Evolutionary conservation across 2,329 filamentous ascomycete species (phyloP), one percentile per base, ranked within the genome.

Genomic region (Diaporthe amygdali): DNA sequence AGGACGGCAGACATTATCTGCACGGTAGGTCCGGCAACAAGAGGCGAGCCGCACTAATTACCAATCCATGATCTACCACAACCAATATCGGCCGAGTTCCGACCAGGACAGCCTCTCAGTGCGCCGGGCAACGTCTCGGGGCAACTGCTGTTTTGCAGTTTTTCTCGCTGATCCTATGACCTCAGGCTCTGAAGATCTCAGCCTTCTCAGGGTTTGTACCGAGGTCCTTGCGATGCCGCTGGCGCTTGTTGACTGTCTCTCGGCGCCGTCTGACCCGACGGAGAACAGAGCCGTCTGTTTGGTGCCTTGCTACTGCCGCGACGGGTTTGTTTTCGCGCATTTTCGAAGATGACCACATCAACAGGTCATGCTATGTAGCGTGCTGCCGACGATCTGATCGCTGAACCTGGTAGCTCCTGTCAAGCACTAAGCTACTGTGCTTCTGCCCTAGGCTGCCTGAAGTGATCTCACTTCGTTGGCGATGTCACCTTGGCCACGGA

Each of bases 151-250:
- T 59, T 68, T 59, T 68, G 41, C 66, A 59, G 32, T 32, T 49
- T 32, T 54, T n/a, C n/a, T 54, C 6, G 66, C 52, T 68, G 66
- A 68, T 68, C 66, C 41, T 41, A 68, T 68, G 66, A 41, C 44
- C 54, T 39, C 46, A 37, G 44, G 39, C 44, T 41, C 52, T 49
- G 25, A 30, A 68, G 55, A 47, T 46, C 39, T 46, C 66, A 47
- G 30, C 66, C 41, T 39, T 54, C 51, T n/a, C 32, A 49, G 30
- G 66, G 30, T 30, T 59, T 49, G 22, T 41, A 22, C 52, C 52
- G 66, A 68, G 22, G 30, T 49, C 4, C 30, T 27, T 64, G 30
- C 34, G 44, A 49, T 30, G 15, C 14, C 30, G 17, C 14, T 20
- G 52, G 10, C 30, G 27, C 6, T 34, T 34, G 52, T 17, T 49